phyloP scores from a whole-genome alignment of 2,329 filamentous ascomycete species.

The Aspergillus sp. region DNA sequence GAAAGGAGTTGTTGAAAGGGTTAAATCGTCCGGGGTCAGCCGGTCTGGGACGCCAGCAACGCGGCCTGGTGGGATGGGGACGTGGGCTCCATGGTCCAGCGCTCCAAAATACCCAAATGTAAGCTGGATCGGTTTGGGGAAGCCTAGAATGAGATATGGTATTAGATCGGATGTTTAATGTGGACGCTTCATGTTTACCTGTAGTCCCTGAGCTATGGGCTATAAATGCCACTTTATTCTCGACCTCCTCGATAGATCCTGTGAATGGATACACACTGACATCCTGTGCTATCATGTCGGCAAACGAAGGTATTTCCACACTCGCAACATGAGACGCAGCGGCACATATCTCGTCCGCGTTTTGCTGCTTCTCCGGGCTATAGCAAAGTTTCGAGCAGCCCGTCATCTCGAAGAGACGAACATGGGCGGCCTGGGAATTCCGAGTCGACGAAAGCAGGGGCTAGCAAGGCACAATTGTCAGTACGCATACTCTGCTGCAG shows the following conservation, averaged over 20 bases:
- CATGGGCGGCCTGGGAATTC: not conserved
- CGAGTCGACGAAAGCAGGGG: not conserved
- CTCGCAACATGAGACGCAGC: not conserved
- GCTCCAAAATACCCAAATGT: conserved; percentile 2
- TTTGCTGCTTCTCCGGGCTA: conserved; percentile 14
- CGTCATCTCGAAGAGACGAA: not conserved
- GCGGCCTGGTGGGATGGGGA: not conserved
- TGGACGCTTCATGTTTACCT: not conserved
- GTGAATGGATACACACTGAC: not conserved
- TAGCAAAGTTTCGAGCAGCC: not conserved
- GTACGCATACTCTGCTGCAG: rapidly evolving
- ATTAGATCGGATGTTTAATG: not conserved
- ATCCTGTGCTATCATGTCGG: not conserved
- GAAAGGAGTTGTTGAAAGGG: not conserved
- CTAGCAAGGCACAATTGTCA: not conserved
- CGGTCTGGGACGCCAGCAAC: not conserved
- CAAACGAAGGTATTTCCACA: not conserved
- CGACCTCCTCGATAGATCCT: not conserved
- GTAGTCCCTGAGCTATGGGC: conserved; percentile 11
- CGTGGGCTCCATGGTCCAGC: not conserved
- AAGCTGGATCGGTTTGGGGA: conserved; percentile 7
- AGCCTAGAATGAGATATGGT: not conserved
- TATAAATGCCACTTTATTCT: conserved; percentile 18
- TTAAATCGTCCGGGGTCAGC: not conserved
- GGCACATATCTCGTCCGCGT: not conserved